Conservation (phyloP, 2,329 filamentous ascomycete species). For the Onygenales sp. region DNA sequence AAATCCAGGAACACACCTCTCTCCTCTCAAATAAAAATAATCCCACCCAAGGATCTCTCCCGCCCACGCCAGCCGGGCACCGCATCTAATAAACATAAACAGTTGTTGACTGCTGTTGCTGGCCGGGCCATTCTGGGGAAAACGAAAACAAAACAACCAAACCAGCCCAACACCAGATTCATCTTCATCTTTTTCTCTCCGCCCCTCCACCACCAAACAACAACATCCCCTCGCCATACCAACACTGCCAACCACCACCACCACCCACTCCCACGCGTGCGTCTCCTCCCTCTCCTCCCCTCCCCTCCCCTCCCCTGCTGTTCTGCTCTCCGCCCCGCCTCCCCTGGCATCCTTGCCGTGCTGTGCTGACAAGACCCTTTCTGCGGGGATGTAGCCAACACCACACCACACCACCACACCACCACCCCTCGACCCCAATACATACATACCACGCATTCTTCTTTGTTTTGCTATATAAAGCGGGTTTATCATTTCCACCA, state of each 20-base stretch:
- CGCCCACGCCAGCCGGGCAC: too few relatives aligned
- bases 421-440: neutral
- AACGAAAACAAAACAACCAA: conserved; percentile 1
- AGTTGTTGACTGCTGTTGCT: neutral
- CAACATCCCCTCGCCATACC: neutral
- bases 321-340: neutral
- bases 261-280: neutral
- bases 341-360: neutral
- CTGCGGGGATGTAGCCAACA: too few relatives aligned
- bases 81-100: neutral
- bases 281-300: neutral
- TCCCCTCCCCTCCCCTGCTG: neutral
- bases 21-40: neutral
- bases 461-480: neutral
- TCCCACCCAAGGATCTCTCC: neutral
- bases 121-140: neutral
- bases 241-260: neutral
- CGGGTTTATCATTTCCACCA: conserved; percentile 32
- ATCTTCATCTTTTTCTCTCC: neutral
- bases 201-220: neutral
- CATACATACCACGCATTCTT: neutral
- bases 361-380: too few relatives aligned
- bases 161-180: neutral
- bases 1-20: too few relatives aligned
- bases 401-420: neutral